A percentile compares a stretch with the other conserved stretches of the same genome.
phyloP scores from a whole-genome alignment of 164 flowering plant genomes.

The Piper longum region DNA sequence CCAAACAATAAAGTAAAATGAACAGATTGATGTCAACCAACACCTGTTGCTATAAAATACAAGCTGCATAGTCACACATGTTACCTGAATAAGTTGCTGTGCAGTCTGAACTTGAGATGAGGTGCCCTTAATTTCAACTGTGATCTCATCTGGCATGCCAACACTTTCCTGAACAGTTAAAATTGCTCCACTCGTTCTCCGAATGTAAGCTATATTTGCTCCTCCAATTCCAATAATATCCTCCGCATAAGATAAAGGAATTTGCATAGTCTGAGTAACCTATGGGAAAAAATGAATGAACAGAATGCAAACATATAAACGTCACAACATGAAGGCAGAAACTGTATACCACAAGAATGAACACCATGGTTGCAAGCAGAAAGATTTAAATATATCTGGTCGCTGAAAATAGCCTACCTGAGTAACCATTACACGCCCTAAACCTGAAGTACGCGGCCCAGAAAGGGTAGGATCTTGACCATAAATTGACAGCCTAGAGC shows the following conservation, averaged over 20 bases:
- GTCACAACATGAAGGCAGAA: not conserved
- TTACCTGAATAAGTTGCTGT: conserved; percentile 80
- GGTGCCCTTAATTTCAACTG: conserved; percentile 83
- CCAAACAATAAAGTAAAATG: no score
- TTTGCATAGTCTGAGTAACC: conserved; percentile 88
- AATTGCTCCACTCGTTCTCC: conserved; percentile 79
- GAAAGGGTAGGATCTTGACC: conserved; percentile 53
- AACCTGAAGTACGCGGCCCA: conserved; percentile 38
- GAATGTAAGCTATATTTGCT: conserved; percentile 69
- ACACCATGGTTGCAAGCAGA: no score
- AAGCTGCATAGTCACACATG: not conserved
- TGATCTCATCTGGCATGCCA: conserved; percentile 76
- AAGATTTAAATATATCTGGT: no score
- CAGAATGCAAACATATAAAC: not conserved
- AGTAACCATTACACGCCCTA: conserved; percentile 64
- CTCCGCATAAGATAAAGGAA: conserved; percentile 83
- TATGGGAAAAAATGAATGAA: conserved; percentile 9
- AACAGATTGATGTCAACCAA: not conserved
- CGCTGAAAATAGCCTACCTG: conserved; percentile 34
- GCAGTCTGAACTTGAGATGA: conserved; percentile 86
- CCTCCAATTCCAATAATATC: conserved; percentile 91
- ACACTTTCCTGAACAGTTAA: conserved; percentile 77
- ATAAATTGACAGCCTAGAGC: conserved; percentile 42
- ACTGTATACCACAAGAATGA: no score
- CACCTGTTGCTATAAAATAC: not conserved